phyloP scores from a whole-genome alignment of 2,329 filamentous ascomycete genomes.

The Fusarium graminum region DNA sequence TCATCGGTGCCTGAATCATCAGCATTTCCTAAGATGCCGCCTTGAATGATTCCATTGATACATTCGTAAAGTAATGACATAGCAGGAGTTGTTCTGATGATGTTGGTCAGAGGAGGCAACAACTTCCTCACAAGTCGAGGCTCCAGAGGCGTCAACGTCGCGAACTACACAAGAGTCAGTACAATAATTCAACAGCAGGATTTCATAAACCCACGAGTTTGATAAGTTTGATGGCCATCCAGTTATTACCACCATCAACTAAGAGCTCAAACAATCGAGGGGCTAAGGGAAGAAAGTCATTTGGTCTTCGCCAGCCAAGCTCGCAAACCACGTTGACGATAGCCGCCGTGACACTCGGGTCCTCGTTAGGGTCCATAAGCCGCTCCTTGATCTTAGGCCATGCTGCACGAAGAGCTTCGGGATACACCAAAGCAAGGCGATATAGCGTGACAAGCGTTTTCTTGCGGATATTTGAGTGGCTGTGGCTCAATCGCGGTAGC shows the following conservation, averaged over 20 bases:
- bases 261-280: conserved; percentile 92
- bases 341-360: conserved; percentile 92
- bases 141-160: conserved; percentile 91
- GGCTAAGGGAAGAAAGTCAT: conserved; percentile 92
- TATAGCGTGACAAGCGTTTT: conserved; percentile 97
- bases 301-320: conserved; percentile 90
- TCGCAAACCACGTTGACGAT: conserved; percentile 98
- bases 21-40: conserved; percentile 87
- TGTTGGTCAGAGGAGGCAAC: conserved; percentile 87
- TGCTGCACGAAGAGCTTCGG: conserved; percentile 88
- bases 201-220: conserved; percentile 76
- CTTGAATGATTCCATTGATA: conserved; percentile 98
- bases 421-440: conserved; percentile 93
- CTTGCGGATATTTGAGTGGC: conserved; percentile 87
- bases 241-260: conserved; percentile 94
- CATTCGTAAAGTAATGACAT: conserved; percentile 99
- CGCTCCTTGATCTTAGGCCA: conserved; percentile 99
- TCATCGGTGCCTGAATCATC: conserved; percentile 89
- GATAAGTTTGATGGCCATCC: conserved; percentile 99
- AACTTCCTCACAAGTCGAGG: conserved; percentile 92
- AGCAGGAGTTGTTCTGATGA: conserved; percentile 93
- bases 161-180: conserved; percentile 74
- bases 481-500: conserved; percentile 87
- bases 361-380: conserved; percentile 88
- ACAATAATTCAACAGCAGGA: background rate